Base-by-base conservation (phyloP, 1,284 basidiomycete genomes). In the Sporisorium scitamineum region DNA sequence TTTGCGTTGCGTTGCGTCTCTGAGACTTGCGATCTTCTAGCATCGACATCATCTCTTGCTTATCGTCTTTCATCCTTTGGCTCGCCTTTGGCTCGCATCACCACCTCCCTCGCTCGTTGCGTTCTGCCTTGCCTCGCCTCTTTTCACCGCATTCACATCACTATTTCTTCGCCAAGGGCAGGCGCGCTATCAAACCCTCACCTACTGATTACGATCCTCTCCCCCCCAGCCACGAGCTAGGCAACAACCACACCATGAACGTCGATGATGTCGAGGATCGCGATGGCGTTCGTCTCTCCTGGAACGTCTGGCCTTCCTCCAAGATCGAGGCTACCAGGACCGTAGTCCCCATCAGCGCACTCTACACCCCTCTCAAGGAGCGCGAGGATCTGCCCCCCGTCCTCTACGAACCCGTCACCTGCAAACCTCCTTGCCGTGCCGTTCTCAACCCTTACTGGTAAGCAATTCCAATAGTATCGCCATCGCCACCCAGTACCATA, bases 301-400 rank as follows among this genome's bases (percentile, higher is more conserved):
- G 96, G 96, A 99, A 99, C 87, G 94, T 95, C 65, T 99, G 95
- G 94, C 95, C 96, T 1, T 95, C 95, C 44, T 95, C 94, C 74
- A 91, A 95, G 80, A 94, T 98, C 87, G 97, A 99, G 88, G 94
- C 95, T 10, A 98, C 95, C 47, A 90, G 97, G 79, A 99, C 95
- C 13, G 97, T 99, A 52, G 96, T 99, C 8, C 96, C 96, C 78
- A 97, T 99, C 84, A 92, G 95, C 31, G 94, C 96, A 16, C 89
- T 99, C n/a, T 99, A 99, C 88, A 95, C 94, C 0, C 96, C 97
- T 18, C 88, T 99, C 80, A 99, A 98, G 88, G 90, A 93, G 80
- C 90, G 96, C 63, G 94, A 95, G 78, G 96, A 98, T 85, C 89
- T 99, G 0, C 95, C 96, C 2, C 95, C 95, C 1, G 95, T 99